Conservation (phyloP, 176 grass and related monocot genomes). For the Eremochloa ophiuroides region DNA sequence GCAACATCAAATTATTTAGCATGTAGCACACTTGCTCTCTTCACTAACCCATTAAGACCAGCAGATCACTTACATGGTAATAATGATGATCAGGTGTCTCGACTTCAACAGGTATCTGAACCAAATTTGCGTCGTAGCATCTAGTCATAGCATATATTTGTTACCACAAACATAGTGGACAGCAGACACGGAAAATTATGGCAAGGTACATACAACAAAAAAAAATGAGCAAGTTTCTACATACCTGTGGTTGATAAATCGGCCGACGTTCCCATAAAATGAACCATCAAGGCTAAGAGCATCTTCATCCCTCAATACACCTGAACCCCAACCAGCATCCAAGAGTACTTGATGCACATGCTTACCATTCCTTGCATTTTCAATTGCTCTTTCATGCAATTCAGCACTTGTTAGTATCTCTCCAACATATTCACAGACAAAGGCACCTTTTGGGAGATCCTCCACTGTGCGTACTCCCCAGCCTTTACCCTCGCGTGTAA, state of each 20-base stretch:
- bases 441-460: conserved; percentile 72
- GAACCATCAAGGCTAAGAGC: conserved; percentile 61
- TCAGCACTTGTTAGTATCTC: conserved; percentile 68
- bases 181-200: conserved; percentile 9
- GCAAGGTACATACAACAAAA: not conserved
- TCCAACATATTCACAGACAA: conserved; percentile 79
- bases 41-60: not conserved
- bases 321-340: conserved; percentile 64
- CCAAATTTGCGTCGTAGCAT: conserved; percentile 70
- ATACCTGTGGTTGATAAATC: conserved; percentile 85
- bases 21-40: not conserved
- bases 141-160: conserved; percentile 31
- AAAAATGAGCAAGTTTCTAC: not conserved
- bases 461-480: conserved; percentile 66
- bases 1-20: conserved; percentile 16
- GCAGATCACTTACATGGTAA: conserved; percentile 56
- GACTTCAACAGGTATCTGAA: conserved; percentile 71
- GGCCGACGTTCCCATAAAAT: conserved; percentile 70
- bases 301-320: conserved; percentile 49
- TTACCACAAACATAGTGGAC: conserved; percentile 1
- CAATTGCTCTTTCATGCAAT: conserved; percentile 45
- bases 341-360: conserved; percentile 55
- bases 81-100: conserved; percentile 75
- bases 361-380: conserved; percentile 37
- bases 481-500: conserved; percentile 61